Conservation (phyloP, 2,329 filamentous ascomycete species). For the Sphaerulina vaccinii region DNA sequence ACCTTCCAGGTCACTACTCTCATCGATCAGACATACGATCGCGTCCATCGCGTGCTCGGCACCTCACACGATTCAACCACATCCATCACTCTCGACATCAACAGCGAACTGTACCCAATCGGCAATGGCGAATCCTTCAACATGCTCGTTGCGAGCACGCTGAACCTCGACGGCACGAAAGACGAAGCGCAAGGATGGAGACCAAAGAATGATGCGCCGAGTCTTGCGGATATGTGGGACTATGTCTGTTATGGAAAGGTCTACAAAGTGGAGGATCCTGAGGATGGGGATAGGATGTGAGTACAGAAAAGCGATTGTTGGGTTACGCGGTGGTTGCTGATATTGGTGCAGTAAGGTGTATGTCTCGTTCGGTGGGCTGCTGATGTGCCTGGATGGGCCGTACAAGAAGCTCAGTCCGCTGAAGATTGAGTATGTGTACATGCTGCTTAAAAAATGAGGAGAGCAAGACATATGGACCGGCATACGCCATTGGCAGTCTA, state of each 20-base stretch:
- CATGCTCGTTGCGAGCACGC: slow-evolving; percentile 78
- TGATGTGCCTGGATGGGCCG: slow-evolving; percentile 88
- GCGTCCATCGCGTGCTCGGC: slow-evolving; percentile 80
- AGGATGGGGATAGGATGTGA: slow-evolving; percentile 81
- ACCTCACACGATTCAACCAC: slow-evolving; percentile 73
- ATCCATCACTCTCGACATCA: slow-evolving; percentile 84
- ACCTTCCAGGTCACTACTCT: slow-evolving; percentile 47
- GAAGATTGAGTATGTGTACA: slow-evolving; percentile 89
- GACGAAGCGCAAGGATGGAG: slow-evolving; percentile 63
- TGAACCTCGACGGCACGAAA: slow-evolving; percentile 79
- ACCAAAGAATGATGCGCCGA: slow-evolving; percentile 61
- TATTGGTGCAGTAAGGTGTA: slow-evolving; percentile 72
- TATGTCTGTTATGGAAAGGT: slow-evolving; percentile 89
- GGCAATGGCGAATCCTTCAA: slow-evolving; percentile 71
- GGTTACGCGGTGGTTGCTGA: slow-evolving; percentile 28
- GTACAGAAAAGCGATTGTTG: slow-evolving; percentile 33
- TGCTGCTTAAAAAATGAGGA: slow-evolving; percentile 82
- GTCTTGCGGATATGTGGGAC: slow-evolving; percentile 74
- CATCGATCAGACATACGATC: slow-evolving; percentile 89
- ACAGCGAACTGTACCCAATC: slow-evolving; percentile 86
- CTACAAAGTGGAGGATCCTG: slow-evolving; percentile 77
- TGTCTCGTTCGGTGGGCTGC: slow-evolving; percentile 85
- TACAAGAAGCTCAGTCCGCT: slow-evolving; percentile 93
- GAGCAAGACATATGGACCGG: too few species aligned
- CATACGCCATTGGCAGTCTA: neutral